Base-by-base conservation (phyloP, 306 rosid genomes). In the Lathyrus aphaca region DNA sequence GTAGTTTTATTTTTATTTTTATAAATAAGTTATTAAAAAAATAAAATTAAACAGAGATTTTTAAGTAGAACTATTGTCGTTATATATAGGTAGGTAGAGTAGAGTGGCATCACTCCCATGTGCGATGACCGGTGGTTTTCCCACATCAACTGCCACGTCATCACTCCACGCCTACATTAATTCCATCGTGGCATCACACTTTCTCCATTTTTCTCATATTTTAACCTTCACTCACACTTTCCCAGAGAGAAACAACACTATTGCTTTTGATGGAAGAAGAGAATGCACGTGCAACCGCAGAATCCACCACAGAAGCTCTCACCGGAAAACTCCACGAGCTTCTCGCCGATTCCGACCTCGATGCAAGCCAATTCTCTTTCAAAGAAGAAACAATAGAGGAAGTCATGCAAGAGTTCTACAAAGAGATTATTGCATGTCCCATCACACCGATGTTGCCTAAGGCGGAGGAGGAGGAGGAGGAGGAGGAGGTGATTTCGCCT, bases 401-500 rank as follows among this genome's bases (percentile, higher is more conserved):
- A 60, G 14, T 76, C 39, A 81, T 81, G 84, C 75, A 66, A 69
- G 79, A 81, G 75, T 70, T 81, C 29, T 76, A 76, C 72, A 81
- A 72, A 11, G 84, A 76, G 53, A 68, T 81, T 6, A 56, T 76
- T 4, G 38, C 66, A 2, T 57, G 43, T 21, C 29, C 60, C 0
- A 18, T 27, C 7, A 15, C 50, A 3, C 60, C 59, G 30, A 27
- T 56, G 7, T 3, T 40, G 10, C 1, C 32, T 0, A 55, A 55
- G 39, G 1, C 3, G 61, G 62, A 32, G 1, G 0, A 12, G 18
- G 0, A 0, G 38, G 62, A 27, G 19, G 1, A 3, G 62, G 39
- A 56, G 40, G 19, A 13, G 62, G 39, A 56, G 40, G 19, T 6
- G 62, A 27, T 56, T 27, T 4, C 21, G 0, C 48, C 25, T 8